Evolutionary conservation across 805 yeast genomes (phyloP), one percentile per base, ranked within the genome.

Genomic region (Kuraishia ogatae): DNA sequence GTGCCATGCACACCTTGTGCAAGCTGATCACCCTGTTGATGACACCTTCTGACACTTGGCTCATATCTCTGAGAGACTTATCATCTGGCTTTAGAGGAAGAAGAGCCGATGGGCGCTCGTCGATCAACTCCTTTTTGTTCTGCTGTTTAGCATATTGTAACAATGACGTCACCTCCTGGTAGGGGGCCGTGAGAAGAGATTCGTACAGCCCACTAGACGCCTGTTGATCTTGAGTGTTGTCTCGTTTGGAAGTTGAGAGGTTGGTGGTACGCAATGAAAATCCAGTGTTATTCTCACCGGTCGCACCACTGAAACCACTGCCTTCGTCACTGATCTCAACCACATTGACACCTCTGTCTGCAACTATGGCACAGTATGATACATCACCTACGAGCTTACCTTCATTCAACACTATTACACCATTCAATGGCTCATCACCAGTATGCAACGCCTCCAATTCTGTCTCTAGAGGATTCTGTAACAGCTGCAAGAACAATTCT

Each of bases 401-500:
- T 17, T 47, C 50, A 47, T 23, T 22, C 26, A 47, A 47, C 26
- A 47, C 50, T 21, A 47, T 47, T 22, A 47, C 26, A 21, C 50
- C 50, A 13, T 47, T 23, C 26, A 47, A 47, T 13, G 15, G 13
- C 17, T 47, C 50, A 3, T 17, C 26, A n/a, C 23, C 23, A 3
- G 5, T 21, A n/a, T 21, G 17, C 21, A 47, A 20, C 13, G 26
- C 21, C 17, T 47, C 50, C 26, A 47, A 47, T 17, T 46, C 51
- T 1, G 72, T 65, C 20, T 66, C 67, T 28, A 68, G 56, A 2
- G 53, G 52, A 1, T 23, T 52, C 15, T 50, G 48, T 23, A 61
- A 23, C 19, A 63, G 20, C 22, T 59, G 49, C 10, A 48, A 29
- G 39, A 67, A 63, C 4, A 51, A 55, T 1, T 53, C 52, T 10